phyloP scores from a whole-genome alignment of 2,329 filamentous ascomycete genomes.

The Pseudogymnoascus sp. region DNA sequence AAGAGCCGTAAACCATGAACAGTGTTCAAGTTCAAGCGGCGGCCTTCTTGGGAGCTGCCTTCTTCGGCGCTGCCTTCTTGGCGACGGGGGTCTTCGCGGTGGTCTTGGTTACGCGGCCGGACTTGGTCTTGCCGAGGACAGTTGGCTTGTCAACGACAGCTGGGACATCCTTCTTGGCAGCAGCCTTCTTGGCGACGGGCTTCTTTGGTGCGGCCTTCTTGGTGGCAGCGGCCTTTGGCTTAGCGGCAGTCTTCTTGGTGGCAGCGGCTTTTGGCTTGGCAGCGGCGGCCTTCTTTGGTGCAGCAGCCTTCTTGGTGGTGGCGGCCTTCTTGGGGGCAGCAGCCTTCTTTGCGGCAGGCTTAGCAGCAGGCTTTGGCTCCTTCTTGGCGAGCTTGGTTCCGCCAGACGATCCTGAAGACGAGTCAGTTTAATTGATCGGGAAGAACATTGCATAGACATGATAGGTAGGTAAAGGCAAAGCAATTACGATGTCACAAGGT shows the following conservation, averaged over 20 bases:
- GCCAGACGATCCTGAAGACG: conserved; percentile 52
- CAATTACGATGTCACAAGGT: neutral
- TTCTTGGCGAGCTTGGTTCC: conserved; percentile 67
- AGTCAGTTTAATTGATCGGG: conserved; percentile 20
- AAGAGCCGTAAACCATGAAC: conserved; percentile 2
- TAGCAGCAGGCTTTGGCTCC: conserved; percentile 39
- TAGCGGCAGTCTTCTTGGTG: conserved; percentile 33
- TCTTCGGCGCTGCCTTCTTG: conserved; percentile 37
- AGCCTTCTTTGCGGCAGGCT: conserved; percentile 16
- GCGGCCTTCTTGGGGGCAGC: conserved; percentile 25
- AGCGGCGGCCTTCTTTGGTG: conserved; percentile 16
- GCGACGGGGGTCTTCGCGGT: conserved; percentile 45
- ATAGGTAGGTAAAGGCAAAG: neutral
- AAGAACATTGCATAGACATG: neutral
- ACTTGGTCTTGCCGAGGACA: conserved; percentile 62
- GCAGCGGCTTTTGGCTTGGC: conserved; percentile 31
- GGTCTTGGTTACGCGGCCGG: conserved; percentile 61
- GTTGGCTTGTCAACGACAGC: conserved; percentile 56
- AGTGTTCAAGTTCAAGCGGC: conserved; percentile 7
- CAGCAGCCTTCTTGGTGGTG: conserved; percentile 27
- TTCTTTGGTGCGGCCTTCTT: conserved; percentile 33
- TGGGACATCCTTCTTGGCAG: conserved; percentile 41
- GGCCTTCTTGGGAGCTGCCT: conserved; percentile 27
- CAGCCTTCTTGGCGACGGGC: conserved; percentile 30
- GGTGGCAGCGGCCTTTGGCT: conserved; percentile 36